Base-by-base conservation (phyloP, 2,329 filamentous ascomycete genomes). In the Penicillium sp. region DNA sequence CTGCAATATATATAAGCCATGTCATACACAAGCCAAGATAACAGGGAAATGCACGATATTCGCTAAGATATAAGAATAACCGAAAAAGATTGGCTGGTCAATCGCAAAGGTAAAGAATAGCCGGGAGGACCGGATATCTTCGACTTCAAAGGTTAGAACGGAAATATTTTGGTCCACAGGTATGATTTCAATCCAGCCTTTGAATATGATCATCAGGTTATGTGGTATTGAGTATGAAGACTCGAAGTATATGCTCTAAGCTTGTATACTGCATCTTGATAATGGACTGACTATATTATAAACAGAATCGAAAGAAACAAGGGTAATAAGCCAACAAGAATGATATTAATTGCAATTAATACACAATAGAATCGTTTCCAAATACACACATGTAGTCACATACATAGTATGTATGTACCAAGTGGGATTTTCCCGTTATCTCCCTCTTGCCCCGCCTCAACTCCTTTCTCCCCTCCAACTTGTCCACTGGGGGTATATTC, bases 21-120 rank as follows among this genome's bases (percentile, higher is more conserved):
- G 39, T 19, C 36, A 55, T 13, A 19, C 5, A 15, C n/a, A 17
- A 47, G 41, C 33, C 17, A 25, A 39, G 25, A 42, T 25, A 41
- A 23, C 6, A 17, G n/a, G 38, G 2, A 13, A 31, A 29, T 41
- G 15, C 29, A 53, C 35, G 57, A 58, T 60, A 62, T 59, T 51
- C 61, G 48, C 56, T 54, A 61, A 61, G 39, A 50, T 63, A 64
- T 60, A 63, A 63, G 61, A 41, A 58, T 58, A 65, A 38, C 54
- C 62, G 62, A 48, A 13, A 13, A 36, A 39, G 21, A 12, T 48
- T 43, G 51, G 47, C 43, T 49, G 42, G 42, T 43, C 33, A 29
- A 67, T 61, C 60, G 64, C 64, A 56, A 67, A 61, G 49, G 64
- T 65, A 53, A 71, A 70, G 56, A 61, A 59, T 65, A 65, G 64